Base-by-base conservation (phyloP, 169 alveolate species). In the Plasmodium gaboni region DNA sequence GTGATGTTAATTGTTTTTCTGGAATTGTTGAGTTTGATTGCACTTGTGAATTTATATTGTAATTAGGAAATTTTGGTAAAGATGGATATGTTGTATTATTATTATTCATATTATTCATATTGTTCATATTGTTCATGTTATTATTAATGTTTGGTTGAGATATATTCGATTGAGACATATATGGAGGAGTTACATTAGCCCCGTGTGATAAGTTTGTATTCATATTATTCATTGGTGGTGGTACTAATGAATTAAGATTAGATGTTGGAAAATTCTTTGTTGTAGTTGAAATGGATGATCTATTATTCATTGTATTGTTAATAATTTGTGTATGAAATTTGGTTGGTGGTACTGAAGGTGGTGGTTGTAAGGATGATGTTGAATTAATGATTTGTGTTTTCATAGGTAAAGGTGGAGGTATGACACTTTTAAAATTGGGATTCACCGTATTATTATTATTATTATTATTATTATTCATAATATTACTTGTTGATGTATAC, bases 171-270 rank as follows among this genome's bases (percentile, higher is more conserved):
- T 15, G 53, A 19, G 63, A 26, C 57, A 44, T 26, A 63, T 50
- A 38, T 61, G 88, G 5, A 53, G 4, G 4, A 67, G 51, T 9
- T 73, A 53, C 22, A 24, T 9, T 28, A 8, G 55, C 7, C 13
- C 64, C 38, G n/a, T 15, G 6, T 22, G 74, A 38, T 38, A 38
- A 0, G 46, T 38, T 38, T 38, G 46, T 38, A 38, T 38, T 38
- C 46, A 38, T 38, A 38, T 38, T 38, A 38, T 38, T 38, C 63
- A 73, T 73, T 26, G 70, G 61, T 9, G 87, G 48, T 53, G 83
- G 83, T 38, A 24, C 9, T 38, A 38, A 9, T 38, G 46, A 0
- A 38, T 38, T 38, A 5, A 38, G 9, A 38, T 38, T 38, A 38
- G 46, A 38, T 38, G 46, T 38, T 38, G 46, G 46, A 38, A 5